Conservation (phyloP, 345 rosid genomes). For the Brassica cretica region DNA sequence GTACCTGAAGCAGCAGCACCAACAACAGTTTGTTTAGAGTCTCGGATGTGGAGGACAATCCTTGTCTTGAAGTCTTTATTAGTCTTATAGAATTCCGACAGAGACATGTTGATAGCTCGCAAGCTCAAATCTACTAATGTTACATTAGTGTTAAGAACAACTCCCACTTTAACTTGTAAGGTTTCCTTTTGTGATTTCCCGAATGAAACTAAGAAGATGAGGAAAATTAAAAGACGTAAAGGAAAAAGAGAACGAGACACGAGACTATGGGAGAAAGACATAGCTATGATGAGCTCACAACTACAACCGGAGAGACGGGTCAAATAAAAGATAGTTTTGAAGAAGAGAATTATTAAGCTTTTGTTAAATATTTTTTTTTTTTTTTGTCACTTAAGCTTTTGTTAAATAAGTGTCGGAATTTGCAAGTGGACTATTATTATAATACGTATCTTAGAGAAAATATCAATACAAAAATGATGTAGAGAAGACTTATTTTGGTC, state of each 20-base stretch:
- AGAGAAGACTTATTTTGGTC: conserved; percentile 12
- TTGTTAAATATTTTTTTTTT: no score
- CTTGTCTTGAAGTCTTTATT: conserved; percentile 31
- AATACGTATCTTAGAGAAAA: neutral
- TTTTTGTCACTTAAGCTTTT: no score
- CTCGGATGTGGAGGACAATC: conserved; percentile 29
- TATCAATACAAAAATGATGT: neutral
- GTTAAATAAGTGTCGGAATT: conserved; percentile 6
- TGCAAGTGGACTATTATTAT: conserved; percentile 18
- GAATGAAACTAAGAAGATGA: neutral
- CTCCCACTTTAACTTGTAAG: conserved; percentile 38
- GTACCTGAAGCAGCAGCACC: conserved; percentile 47
- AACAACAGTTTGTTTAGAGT: conserved; percentile 37
- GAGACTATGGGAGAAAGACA: conserved; percentile 8
- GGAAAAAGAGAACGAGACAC: conserved; percentile 21
- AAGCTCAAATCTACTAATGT: conserved; percentile 20
- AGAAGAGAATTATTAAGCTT: neutral
- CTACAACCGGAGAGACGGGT: conserved; percentile 3
- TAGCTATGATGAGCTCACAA: neutral
- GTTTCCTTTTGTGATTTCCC: conserved; percentile 26
- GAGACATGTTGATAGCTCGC: conserved; percentile 38
- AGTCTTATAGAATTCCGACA: conserved; percentile 34
- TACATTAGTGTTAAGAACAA: conserved; percentile 37
- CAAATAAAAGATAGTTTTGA: neutral
- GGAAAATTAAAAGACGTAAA: neutral